phyloP scores from a whole-genome alignment of 306 rosid genomes.

The Cucumis cinereus region DNA sequence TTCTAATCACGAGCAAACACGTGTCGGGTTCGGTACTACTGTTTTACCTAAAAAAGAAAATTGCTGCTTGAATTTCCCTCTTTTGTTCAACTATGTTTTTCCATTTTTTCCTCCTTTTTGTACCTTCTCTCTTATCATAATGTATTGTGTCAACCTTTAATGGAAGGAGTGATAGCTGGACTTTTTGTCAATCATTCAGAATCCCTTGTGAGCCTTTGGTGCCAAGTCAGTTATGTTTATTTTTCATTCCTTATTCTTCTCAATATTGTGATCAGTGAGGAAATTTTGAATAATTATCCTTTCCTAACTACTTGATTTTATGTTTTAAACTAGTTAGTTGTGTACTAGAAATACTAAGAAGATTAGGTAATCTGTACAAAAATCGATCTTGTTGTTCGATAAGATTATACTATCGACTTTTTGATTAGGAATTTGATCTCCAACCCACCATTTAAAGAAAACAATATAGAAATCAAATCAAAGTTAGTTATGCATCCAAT shows the following conservation, averaged over 20 bases:
- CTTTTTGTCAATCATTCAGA: constrained; percentile 5
- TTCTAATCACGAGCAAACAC: constrained; percentile 14
- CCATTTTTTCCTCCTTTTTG: background rate
- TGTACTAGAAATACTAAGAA: background rate
- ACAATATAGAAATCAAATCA: too few species aligned
- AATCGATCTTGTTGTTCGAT: too few species aligned
- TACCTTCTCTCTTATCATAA: constrained; percentile 12
- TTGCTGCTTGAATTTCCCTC: constrained; percentile 7
- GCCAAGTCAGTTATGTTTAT: background rate
- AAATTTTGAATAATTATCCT: background rate
- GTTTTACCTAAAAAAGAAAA: constrained; percentile 2
- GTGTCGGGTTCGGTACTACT: background rate
- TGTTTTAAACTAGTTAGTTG: background rate
- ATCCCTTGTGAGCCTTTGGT: constrained; percentile 7
- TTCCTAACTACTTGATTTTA: background rate
- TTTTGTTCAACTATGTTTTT: constrained; percentile 2
- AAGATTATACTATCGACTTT: too few species aligned
- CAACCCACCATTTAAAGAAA: too few species aligned
- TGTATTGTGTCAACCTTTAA: constrained; percentile 4
- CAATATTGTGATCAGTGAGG: background rate
- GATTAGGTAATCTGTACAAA: too few species aligned
- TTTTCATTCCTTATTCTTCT: background rate
- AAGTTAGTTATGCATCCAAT: too few species aligned
- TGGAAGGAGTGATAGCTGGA: constrained; percentile 1
- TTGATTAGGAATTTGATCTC: too few species aligned